Base-by-base conservation (phyloP, 345 rosid species). In the Stellera chamaejasme region DNA sequence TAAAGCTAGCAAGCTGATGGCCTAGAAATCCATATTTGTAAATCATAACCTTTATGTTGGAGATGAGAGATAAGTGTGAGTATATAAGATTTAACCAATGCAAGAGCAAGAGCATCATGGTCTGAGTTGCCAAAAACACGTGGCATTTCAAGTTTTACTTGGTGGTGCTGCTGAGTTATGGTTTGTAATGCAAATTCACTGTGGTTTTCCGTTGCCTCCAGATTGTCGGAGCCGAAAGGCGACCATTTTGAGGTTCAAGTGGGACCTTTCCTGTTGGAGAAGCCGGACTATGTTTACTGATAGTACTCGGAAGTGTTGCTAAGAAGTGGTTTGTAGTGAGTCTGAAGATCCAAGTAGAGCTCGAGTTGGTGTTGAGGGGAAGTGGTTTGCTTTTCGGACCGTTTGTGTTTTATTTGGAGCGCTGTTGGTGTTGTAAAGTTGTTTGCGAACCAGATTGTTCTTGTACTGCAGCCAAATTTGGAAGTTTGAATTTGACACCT, bases 241-340 rank as follows among this genome's bases (percentile, higher is more conserved):
- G 53, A 65, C 61, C 72, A 77, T 41, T 85, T 85, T 58, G 75
- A 79, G 68, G 98, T 64, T 54, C 72, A 75, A 58, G 91, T 88
- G 55, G 81, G 71, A 2, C 68, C 63, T 68, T 82, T 83, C 64
- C 76, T 83, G 13, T 77, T 87, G 15, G 69, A 75, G 52, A 42
- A 43, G 55, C 96, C 94, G 0, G 94, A 83, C 59, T 90, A 78
- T 69, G 69, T 90, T 55, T 90, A 79, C 75, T 90, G 71, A 77
- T 28, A 58, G 42, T 39, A 42, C 52, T 41, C 48, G 6, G 39
- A 5, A 4, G 39, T 4, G 39, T 2, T 32, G 7, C 39, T 1
- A 8, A 32, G 8, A 32, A 32, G 39, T 32, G 8, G 39, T 32
- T 4, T 32, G 39, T 8, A 8, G 39, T 32, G 39, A 32, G 39